These are phyloP conservation scores for Circinella minor DNA, from an alignment of 371 early-diverging fungal species.

Conservation along the genomic window DNA sequence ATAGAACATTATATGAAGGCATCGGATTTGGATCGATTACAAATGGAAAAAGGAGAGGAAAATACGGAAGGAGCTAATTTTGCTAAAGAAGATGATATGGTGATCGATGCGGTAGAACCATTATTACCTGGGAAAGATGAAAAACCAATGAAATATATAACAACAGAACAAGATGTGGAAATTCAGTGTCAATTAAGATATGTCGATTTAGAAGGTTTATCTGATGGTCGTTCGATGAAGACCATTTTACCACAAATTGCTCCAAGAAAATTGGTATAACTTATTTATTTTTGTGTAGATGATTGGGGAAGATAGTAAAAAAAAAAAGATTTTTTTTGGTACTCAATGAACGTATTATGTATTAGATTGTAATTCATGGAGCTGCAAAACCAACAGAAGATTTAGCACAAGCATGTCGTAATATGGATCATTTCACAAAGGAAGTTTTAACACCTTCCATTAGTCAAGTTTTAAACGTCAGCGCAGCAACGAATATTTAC, in stretches of 20 bases:
- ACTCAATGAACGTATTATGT: neutral
- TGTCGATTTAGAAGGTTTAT: conserved; percentile 91
- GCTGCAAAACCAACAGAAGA: conserved; percentile 67
- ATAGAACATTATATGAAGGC: conserved; percentile 70
- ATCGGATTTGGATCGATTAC: conserved; percentile 48
- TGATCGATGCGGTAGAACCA: conserved; percentile 48
- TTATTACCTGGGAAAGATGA: conserved; percentile 51
- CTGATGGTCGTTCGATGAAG: conserved; percentile 86
- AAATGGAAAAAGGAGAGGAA: conserved; percentile 37
- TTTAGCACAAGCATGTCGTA: conserved; percentile 61
- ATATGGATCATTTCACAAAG: conserved; percentile 69
- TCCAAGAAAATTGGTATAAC: conserved; percentile 82
- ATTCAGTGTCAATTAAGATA: conserved; percentile 77
- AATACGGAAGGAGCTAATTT: conserved; percentile 53
- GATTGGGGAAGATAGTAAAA: neutral
- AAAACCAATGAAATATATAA: conserved; percentile 81
- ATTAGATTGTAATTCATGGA: conserved; percentile 85
- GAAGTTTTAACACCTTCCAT: conserved; percentile 84
- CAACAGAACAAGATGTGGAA: conserved; percentile 55
- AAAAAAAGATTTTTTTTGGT: no score
- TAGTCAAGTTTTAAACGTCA: conserved; percentile 86
- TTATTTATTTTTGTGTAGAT: neutral
- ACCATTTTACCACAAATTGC: conserved; percentile 85
- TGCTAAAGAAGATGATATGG: conserved; percentile 48
- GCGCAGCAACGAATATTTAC: conserved; percentile 85